A percentile compares a stretch with the other conserved stretches of the same genome.
These are phyloP conservation scores for Termitomyces sp. DNA, from an alignment of 768 basidiomycete species.

Conservation along the genomic window DNA sequence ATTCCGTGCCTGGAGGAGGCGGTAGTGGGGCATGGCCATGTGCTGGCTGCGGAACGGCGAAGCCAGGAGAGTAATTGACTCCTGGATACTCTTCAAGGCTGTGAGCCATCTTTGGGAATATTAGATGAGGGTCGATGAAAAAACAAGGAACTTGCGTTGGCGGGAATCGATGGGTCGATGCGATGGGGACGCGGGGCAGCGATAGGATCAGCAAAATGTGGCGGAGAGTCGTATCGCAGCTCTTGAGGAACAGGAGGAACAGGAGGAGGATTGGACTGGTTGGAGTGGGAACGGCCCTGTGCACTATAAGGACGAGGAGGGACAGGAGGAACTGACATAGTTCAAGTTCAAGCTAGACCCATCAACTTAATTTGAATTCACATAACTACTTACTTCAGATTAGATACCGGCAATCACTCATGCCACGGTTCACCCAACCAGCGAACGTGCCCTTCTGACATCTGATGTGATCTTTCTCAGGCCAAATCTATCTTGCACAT, in stretches of 20 bases:
- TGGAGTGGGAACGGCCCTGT: constrained; percentile 5
- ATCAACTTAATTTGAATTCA: neutral
- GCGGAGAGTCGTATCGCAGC: constrained; percentile 32
- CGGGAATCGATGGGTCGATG: constrained; percentile 52
- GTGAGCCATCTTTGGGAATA: constrained; percentile 51
- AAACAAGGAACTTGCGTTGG: constrained; percentile 45
- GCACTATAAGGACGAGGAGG: constrained; percentile 24
- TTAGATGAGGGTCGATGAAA: neutral
- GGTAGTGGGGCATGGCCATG: constrained; percentile 18
- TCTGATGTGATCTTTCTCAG: neutral
- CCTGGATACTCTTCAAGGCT: constrained; percentile 43
- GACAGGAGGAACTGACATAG: constrained; percentile 20
- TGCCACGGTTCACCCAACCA: too few species aligned
- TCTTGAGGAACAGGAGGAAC: constrained; percentile 25
- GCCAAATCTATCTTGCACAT: neutral
- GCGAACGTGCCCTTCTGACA: neutral
- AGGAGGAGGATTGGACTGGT: constrained; percentile 14
- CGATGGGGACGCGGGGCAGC: constrained; percentile 65
- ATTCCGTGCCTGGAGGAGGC: constrained; percentile 17
- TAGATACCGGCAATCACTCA: neutral
- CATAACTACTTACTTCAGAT: neutral
- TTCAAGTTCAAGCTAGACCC: neutral
- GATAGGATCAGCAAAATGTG: constrained; percentile 50
- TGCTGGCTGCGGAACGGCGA: constrained; percentile 16
- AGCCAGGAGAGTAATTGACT: constrained; percentile 22